A percentile compares a stretch with the other conserved stretches of the same genome.
phyloP scores from a whole-genome alignment of 2,329 filamentous ascomycete genomes.

The Colletotrichum sp. region DNA sequence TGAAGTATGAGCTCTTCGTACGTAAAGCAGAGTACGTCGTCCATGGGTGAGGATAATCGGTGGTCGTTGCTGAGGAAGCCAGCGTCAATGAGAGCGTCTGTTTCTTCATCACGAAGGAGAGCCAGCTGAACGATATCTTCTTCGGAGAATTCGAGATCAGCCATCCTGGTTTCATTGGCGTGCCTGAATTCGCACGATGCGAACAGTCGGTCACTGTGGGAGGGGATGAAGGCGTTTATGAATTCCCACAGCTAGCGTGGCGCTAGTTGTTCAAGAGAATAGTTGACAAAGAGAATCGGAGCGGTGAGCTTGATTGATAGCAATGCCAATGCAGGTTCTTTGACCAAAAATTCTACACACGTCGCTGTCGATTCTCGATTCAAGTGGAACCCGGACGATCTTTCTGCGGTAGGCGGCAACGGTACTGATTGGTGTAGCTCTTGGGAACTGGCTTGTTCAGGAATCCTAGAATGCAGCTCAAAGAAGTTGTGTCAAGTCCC shows the following conservation, averaged over 20 bases:
- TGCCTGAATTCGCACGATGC: neutral
- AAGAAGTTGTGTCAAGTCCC: neutral
- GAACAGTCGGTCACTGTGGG: neutral
- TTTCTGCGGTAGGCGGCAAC: neutral
- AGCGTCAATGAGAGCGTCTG: slow-evolving; percentile 27
- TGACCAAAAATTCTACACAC: neutral
- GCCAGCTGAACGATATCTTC: slow-evolving; percentile 31
- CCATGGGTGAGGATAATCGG: slow-evolving; percentile 23
- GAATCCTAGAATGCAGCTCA: neutral
- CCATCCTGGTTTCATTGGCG: neutral
- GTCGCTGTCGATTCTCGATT: neutral
- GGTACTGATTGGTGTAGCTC: neutral
- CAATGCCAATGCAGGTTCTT: neutral
- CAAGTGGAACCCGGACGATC: neutral
- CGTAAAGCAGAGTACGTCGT: slow-evolving; percentile 23
- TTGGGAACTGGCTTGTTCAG: neutral
- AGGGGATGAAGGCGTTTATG: neutral
- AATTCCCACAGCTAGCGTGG: neutral
- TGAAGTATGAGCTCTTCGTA: slow-evolving; percentile 27
- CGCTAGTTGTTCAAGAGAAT: neutral
- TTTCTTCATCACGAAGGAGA: slow-evolving; percentile 31
- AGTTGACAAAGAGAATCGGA: neutral
- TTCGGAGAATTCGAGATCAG: slow-evolving; percentile 18
- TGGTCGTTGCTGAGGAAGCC: slow-evolving; percentile 24
- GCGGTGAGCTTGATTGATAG: neutral